phyloP scores from a whole-genome alignment of 83 land plant species.

The Picea engelmannii region DNA sequence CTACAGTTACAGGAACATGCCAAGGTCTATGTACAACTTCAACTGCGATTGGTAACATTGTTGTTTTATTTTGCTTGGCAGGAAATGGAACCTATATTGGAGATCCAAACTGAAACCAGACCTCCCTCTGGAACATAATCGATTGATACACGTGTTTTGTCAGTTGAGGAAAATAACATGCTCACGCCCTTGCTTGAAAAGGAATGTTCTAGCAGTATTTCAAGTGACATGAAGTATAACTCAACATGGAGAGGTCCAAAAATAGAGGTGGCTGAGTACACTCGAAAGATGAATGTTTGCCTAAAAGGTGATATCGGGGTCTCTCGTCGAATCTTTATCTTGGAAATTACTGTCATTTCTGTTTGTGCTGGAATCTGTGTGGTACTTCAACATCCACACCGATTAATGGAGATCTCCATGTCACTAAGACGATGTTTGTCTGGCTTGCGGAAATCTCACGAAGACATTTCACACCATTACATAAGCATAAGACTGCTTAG shows the following conservation, averaged over 20 bases:
- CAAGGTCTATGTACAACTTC: neutral
- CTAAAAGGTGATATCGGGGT: neutral
- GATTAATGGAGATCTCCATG: constrained; percentile 44
- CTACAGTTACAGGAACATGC: neutral
- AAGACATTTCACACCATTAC: too few species aligned
- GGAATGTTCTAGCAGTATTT: neutral
- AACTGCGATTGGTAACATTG: neutral
- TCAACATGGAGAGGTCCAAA: neutral
- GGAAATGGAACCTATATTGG: neutral
- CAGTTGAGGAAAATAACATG: constrained; percentile 10
- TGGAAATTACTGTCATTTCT: constrained; percentile 21
- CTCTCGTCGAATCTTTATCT: constrained; percentile 4
- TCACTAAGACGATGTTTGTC: constrained; percentile 62
- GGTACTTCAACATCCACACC: constrained; percentile 57
- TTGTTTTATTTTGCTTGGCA: neutral
- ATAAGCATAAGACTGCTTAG: too few species aligned
- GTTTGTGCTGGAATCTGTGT: constrained; percentile 67
- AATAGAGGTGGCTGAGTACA: neutral
- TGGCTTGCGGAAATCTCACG: constrained; percentile 4
- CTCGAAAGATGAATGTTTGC: neutral
- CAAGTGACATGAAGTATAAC: neutral
- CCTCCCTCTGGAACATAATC: neutral
- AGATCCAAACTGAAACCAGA: neutral
- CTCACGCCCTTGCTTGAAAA: constrained; percentile 15
- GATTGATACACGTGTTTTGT: neutral